phyloP scores from a whole-genome alignment of 2,329 filamentous ascomycete species.

The Exophiala xenobiotica region DNA sequence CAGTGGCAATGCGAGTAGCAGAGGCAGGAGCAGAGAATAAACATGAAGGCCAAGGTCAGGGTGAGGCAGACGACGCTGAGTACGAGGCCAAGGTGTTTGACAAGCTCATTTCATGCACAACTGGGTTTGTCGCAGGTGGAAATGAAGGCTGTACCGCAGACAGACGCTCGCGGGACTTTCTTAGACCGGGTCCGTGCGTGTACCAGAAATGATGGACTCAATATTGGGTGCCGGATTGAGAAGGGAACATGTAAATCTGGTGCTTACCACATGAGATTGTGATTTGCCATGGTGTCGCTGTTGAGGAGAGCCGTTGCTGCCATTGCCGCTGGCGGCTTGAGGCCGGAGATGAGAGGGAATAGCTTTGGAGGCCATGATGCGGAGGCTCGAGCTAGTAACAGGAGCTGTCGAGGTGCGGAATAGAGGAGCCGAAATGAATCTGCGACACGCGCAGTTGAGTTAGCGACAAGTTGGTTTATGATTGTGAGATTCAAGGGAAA shows the following conservation, averaged over 20 bases:
- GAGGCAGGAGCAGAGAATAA: not conserved
- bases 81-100: slow-evolving; percentile 7
- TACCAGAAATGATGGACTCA: slow-evolving; percentile 1
- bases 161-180: not conserved
- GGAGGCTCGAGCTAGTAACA: slow-evolving; percentile 4
- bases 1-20: not conserved
- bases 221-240: slow-evolving; percentile 6
- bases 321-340: slow-evolving; percentile 52
- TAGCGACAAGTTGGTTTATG: not conserved
- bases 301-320: slow-evolving; percentile 33
- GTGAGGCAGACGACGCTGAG: slow-evolving; percentile 7
- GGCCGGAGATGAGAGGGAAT: slow-evolving; percentile 76
- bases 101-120: slow-evolving; percentile 2
- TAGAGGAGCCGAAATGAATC: slow-evolving; percentile 24
- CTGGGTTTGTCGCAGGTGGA: slow-evolving; percentile 2
- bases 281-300: slow-evolving; percentile 56
- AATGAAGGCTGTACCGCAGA: not conserved
- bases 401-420: slow-evolving; percentile 10
- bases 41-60: slow-evolving; percentile 5
- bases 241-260: slow-evolving; percentile 4
- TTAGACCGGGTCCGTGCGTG: slow-evolving; percentile 14
- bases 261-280: slow-evolving; percentile 57
- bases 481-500: not conserved
- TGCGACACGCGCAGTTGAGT: slow-evolving; percentile 6
- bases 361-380: slow-evolving; percentile 69